These are phyloP conservation scores for Phlegmacium glaucopus DNA, from an alignment of 768 basidiomycete species.

Conservation along the genomic window DNA sequence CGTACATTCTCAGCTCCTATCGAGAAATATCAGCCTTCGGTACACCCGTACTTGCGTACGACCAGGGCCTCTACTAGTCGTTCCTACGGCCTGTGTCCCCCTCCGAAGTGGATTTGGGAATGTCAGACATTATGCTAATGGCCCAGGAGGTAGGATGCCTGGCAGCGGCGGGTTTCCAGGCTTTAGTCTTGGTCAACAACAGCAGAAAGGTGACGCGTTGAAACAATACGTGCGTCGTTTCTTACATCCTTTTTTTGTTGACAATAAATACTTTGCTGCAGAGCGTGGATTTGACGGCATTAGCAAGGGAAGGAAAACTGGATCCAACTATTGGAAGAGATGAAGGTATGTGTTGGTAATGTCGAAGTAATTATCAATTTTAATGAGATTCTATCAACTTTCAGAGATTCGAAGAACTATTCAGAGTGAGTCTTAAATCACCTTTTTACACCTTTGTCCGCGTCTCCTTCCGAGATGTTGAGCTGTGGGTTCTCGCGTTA, in stretches of 20 bases:
- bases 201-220: slow-evolving; percentile 80
- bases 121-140: slow-evolving; percentile 18
- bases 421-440: slow-evolving; percentile 58
- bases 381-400: neutral
- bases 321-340: slow-evolving; percentile 91
- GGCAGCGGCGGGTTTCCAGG: slow-evolving; percentile 55
- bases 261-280: slow-evolving; percentile 19
- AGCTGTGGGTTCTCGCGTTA: too few relatives aligned
- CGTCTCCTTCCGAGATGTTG: too few relatives aligned
- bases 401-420: slow-evolving; percentile 85
- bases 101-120: slow-evolving; percentile 10
- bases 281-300: slow-evolving; percentile 82
- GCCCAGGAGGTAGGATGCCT: slow-evolving; percentile 35
- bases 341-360: slow-evolving; percentile 48
- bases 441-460: too few relatives aligned
- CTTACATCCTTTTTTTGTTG: neutral
- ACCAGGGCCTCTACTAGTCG: slow-evolving; percentile 22
- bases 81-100: slow-evolving; percentile 20
- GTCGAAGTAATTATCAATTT: neutral
- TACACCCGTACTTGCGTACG: slow-evolving; percentile 21
- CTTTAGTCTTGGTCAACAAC: slow-evolving; percentile 55
- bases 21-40: neutral
- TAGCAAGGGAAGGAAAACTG: slow-evolving; percentile 80
- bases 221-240: slow-evolving; percentile 60
- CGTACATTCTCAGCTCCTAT: neutral